phyloP scores from a whole-genome alignment of 163 green algal species.

The Coccomyxa subellipsoidea region DNA sequence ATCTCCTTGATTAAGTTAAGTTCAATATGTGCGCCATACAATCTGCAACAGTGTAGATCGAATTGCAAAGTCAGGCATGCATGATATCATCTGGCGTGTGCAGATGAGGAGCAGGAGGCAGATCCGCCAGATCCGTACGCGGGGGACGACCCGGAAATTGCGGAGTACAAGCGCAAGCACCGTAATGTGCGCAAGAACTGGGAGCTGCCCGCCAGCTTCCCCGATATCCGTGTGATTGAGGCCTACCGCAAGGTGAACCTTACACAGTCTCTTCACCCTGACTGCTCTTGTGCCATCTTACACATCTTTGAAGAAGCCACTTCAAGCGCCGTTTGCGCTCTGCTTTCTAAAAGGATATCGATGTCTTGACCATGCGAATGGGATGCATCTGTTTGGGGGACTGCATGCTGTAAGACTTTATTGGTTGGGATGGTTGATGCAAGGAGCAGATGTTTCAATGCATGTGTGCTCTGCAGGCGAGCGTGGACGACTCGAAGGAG shows the following conservation, averaged over 20 bases:
- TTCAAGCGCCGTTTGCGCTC: too few species aligned
- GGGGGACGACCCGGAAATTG: background rate
- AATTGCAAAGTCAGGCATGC: background rate
- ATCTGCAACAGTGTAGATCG: too few species aligned
- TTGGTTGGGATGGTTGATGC: background rate
- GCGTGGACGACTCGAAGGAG: constrained; percentile 66
- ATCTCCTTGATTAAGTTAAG: too few species aligned
- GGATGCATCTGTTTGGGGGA: too few species aligned
- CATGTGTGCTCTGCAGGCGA: constrained; percentile 31
- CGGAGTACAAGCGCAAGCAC: constrained; percentile 46
- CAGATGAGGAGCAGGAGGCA: background rate
- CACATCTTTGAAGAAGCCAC: too few species aligned
- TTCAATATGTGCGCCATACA: too few species aligned
- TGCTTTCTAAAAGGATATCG: too few species aligned
- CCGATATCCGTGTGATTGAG: constrained; percentile 51
- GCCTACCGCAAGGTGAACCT: constrained; percentile 35
- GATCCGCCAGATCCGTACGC: background rate
- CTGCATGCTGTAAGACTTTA: too few species aligned
- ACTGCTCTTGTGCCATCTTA: background rate
- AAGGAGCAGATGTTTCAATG: too few species aligned
- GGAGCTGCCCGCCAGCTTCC: constrained; percentile 77
- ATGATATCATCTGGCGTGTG: background rate
- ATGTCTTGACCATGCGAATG: too few species aligned
- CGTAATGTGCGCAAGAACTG: constrained; percentile 53
- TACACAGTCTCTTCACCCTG: background rate